phyloP scores from a whole-genome alignment of 140 eudicot species.

The Stevia rebaudiana region DNA sequence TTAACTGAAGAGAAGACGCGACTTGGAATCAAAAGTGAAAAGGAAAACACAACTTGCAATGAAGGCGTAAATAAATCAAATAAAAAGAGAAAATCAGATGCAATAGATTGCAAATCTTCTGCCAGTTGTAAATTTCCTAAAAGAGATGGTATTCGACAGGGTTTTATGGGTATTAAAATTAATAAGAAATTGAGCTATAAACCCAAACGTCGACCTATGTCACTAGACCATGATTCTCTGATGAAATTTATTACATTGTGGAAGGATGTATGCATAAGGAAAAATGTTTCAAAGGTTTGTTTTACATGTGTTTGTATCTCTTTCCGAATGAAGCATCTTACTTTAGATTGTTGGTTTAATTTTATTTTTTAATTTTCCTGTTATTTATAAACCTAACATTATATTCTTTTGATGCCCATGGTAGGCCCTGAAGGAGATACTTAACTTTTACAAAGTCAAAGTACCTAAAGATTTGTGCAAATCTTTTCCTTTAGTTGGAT shows the following conservation, averaged over 20 bases:
- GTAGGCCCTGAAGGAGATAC: slow-evolving; percentile 30
- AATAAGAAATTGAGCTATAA: neutral
- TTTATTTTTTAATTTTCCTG: neutral
- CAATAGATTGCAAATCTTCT: slow-evolving; percentile 9
- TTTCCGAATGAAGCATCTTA: slow-evolving; percentile 4
- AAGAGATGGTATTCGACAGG: slow-evolving; percentile 18
- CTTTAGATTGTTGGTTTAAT: neutral
- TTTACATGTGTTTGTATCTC: slow-evolving; percentile 3
- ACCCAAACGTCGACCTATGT: slow-evolving; percentile 12
- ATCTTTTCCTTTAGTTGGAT: slow-evolving; percentile 57
- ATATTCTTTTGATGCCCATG: slow-evolving; percentile 7
- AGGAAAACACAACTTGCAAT: slow-evolving; percentile 19
- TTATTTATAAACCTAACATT: slow-evolving; percentile 7
- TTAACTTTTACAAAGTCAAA: slow-evolving; percentile 35
- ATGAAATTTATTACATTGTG: slow-evolving; percentile 60
- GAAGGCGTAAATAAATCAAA: slow-evolving; percentile 12
- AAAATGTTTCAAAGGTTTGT: slow-evolving; percentile 47
- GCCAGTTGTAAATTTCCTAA: slow-evolving; percentile 24
- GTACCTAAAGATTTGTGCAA: slow-evolving; percentile 33
- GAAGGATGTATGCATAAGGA: slow-evolving; percentile 72
- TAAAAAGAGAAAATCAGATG: slow-evolving; percentile 44
- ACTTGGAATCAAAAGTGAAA: slow-evolving; percentile 60
- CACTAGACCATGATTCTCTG: slow-evolving; percentile 40
- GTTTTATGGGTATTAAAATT: slow-evolving; percentile 2
- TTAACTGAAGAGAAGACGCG: slow-evolving; percentile 66